Percentiles rank a stretch among this genome's conserved stretches.
Evolutionary conservation across 2,329 filamentous ascomycete species (phyloP).

Genomic region (Rhexocercosporidium sp.): DNA sequence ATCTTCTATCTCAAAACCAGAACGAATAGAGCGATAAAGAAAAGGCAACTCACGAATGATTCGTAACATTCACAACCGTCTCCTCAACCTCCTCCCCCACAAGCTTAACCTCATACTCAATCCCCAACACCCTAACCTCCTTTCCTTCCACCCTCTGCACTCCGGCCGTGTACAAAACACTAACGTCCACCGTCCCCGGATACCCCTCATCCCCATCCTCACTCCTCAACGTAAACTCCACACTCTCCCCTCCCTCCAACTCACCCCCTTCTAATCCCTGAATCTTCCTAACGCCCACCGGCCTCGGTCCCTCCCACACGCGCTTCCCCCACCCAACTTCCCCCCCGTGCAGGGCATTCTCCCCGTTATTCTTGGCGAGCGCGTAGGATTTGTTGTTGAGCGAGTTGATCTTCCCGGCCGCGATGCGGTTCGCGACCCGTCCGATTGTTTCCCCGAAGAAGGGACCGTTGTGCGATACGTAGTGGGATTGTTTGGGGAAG

Average conservation of each 20-base stretch:
- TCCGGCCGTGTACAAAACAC: conserved; percentile 78
- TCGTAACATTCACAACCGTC: conserved; percentile 91
- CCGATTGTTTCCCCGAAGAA: conserved; percentile 96
- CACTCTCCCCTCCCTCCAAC: conserved; percentile 65
- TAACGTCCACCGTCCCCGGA: conserved; percentile 81
- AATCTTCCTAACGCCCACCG: conserved; percentile 57
- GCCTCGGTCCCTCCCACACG: conserved; percentile 73
- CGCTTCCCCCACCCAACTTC: conserved; percentile 80
- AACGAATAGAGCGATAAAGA: neutral
- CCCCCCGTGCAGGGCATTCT: conserved; percentile 78
- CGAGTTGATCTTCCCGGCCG: conserved; percentile 69
- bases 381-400: conserved; percentile 75
- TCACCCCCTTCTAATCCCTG: conserved; percentile 54
- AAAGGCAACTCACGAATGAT: conserved; percentile 74
- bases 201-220: conserved; percentile 87
- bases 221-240: conserved; percentile 70
- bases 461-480: conserved; percentile 74
- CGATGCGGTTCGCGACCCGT: conserved; percentile 80
- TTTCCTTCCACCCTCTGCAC: conserved; percentile 63
- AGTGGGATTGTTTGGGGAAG: conserved; percentile 77
- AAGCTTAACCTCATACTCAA: conserved; percentile 89
- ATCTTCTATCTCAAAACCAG: too few relatives aligned
- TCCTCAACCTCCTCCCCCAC: conserved; percentile 77
- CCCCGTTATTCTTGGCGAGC: conserved; percentile 76
- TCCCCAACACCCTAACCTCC: conserved; percentile 73